Conservation (phyloP, 805 yeast species). For the Komagataella populi region DNA sequence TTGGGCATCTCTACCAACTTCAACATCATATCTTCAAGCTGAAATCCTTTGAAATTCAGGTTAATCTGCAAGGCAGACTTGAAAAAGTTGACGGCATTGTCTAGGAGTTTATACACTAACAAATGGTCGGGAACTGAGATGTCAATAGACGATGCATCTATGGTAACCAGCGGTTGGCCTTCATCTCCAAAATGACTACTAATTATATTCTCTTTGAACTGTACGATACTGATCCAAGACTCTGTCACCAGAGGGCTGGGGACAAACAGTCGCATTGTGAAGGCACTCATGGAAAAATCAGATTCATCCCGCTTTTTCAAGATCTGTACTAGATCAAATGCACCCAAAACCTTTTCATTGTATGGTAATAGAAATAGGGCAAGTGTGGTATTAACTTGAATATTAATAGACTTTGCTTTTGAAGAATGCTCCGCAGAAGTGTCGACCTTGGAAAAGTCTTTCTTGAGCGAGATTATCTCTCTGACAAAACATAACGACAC, state of each 20-base stretch:
- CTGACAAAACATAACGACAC: not conserved
- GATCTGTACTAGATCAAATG: not conserved
- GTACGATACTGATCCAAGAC: not conserved
- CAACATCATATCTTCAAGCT: slow-evolving; percentile 4
- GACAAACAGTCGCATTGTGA: not conserved
- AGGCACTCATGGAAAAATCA: not conserved
- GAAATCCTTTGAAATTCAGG: slow-evolving; percentile 22
- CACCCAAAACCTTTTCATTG: not conserved
- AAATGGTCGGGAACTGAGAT: slow-evolving; percentile 60
- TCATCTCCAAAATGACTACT: not conserved
- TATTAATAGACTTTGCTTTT: not conserved
- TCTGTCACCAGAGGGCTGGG: not conserved
- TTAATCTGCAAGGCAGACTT: slow-evolving; percentile 55
- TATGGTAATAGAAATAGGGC: not conserved
- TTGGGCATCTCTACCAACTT: slow-evolving; percentile 22
- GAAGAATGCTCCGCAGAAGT: not conserved
- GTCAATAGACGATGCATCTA: not conserved
- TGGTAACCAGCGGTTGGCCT: not conserved
- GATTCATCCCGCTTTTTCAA: not conserved
- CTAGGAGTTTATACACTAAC: slow-evolving; percentile 67
- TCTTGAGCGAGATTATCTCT: not conserved
- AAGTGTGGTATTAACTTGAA: not conserved
- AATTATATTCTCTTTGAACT: not conserved
- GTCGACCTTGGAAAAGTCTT: not conserved
- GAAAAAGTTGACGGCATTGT: slow-evolving; percentile 54